These are phyloP conservation scores for Globisporangium carolinianum DNA, from an alignment of 352 stramenopile genomes.

Conservation along the genomic window DNA sequence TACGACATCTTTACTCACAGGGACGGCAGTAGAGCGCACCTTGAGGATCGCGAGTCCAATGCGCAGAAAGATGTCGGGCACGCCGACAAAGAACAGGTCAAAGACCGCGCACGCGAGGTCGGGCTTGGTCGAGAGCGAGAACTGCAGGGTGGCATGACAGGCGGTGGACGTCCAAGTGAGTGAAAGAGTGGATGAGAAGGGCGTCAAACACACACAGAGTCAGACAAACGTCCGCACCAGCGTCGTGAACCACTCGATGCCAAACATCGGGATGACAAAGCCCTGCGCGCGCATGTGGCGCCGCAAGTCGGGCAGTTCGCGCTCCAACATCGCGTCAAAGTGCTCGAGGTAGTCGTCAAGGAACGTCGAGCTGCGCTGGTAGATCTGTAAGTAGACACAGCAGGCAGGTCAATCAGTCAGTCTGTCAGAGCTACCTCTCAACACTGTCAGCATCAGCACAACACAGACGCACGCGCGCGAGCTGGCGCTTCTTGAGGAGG, in stretches of 20 bases:
- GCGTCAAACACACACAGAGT: neutral
- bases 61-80: slow-evolving; percentile 78
- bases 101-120: slow-evolving; percentile 80
- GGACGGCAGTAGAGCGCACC: slow-evolving; percentile 10
- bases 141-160: slow-evolving; percentile 12
- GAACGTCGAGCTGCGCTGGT: slow-evolving; percentile 77
- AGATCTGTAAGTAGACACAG: slow-evolving; percentile 31
- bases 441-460: neutral
- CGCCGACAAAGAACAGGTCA: slow-evolving; percentile 76
- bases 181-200: neutral
- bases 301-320: slow-evolving; percentile 58
- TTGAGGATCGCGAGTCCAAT: slow-evolving; percentile 76
- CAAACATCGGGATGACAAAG: slow-evolving; percentile 77
- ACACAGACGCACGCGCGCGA: slow-evolving; percentile 30
- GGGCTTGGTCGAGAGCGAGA: slow-evolving; percentile 76
- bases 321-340: slow-evolving; percentile 73
- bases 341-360: slow-evolving; percentile 79
- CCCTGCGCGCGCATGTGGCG: slow-evolving; percentile 53
- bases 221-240: slow-evolving; percentile 23
- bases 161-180: neutral
- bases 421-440: neutral
- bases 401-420: neutral
- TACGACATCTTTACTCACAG: neutral
- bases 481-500: slow-evolving; percentile 71
- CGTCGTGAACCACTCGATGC: slow-evolving; percentile 87